Percentiles rank a stretch among this genome's conserved stretches.
Conservation (phyloP, 139 green algal genomes). For the Chlamydomonas sp. region DNA sequence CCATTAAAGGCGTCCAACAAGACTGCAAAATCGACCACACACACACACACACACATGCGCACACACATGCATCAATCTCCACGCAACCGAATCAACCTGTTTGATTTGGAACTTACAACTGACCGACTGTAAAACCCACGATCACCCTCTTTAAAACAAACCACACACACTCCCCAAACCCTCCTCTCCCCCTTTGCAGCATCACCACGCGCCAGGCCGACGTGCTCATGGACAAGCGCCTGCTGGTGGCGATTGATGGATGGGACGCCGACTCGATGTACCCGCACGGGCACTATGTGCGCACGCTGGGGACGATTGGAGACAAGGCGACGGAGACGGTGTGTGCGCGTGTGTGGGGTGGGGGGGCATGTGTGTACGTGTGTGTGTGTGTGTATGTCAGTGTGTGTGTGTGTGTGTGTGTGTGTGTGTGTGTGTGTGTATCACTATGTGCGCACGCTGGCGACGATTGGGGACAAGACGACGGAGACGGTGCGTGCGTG, state of each 20-base stretch:
- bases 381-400: too few relatives aligned
- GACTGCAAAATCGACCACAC: too few relatives aligned
- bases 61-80: too few relatives aligned
- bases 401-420: not conserved
- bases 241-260: slow-evolving; percentile 75
- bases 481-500: slow-evolving; percentile 19
- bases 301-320: slow-evolving; percentile 71
- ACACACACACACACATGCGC: too few relatives aligned
- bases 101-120: too few relatives aligned
- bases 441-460: slow-evolving; percentile 71
- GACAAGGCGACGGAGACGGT: slow-evolving; percentile 41
- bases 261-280: slow-evolving; percentile 66
- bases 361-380: too few relatives aligned
- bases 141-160: too few relatives aligned
- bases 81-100: too few relatives aligned
- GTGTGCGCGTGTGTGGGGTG: not conserved
- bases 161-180: too few relatives aligned
- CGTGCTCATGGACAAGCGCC: slow-evolving; percentile 71
- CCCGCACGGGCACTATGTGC: slow-evolving; percentile 73
- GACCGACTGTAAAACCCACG: too few relatives aligned
- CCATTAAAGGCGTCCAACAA: too few relatives aligned
- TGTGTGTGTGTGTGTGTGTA: not conserved
- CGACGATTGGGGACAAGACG: slow-evolving; percentile 60
- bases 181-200: too few relatives aligned
- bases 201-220: slow-evolving; percentile 80